Evolutionary conservation across 768 basidiomycete genomes (phyloP).

Genomic region (Lanmaoa pseudosensibilis): DNA sequence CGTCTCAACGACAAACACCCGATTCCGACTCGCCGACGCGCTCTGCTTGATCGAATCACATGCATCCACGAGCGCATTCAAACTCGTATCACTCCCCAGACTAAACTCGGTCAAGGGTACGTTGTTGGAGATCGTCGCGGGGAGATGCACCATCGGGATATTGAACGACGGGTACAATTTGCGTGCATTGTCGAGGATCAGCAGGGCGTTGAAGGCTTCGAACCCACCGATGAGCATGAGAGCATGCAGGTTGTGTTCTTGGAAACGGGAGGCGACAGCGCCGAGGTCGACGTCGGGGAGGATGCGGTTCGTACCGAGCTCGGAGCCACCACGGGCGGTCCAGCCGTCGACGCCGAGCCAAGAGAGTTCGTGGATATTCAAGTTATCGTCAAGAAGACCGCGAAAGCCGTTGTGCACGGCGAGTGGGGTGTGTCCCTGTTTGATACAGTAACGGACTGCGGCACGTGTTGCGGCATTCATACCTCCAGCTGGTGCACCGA

Average conservation of each 20-base stretch:
- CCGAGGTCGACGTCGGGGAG: slow-evolving; percentile 87
- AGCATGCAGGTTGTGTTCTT: slow-evolving; percentile 75
- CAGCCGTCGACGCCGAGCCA: slow-evolving; percentile 98
- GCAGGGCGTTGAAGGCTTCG: slow-evolving; percentile 83
- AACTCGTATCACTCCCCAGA: slow-evolving; percentile 92
- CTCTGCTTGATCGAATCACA: slow-evolving; percentile 99
- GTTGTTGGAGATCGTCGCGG: slow-evolving; percentile 97
- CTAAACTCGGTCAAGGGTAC: slow-evolving; percentile 97
- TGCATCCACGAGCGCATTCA: slow-evolving; percentile 96
- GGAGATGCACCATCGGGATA: slow-evolving; percentile 94
- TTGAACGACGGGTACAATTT: slow-evolving; percentile 88
- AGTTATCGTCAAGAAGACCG: slow-evolving; percentile 88
- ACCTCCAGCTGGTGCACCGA: slow-evolving; percentile 96
- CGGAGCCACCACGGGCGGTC: slow-evolving; percentile 95
- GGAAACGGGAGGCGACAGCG: slow-evolving; percentile 87
- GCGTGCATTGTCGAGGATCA: slow-evolving; percentile 77
- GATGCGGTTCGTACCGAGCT: slow-evolving; percentile 93
- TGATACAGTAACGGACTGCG: slow-evolving; percentile 88
- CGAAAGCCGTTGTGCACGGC: slow-evolving; percentile 95
- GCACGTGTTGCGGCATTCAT: slow-evolving; percentile 98
- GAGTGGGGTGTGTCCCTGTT: slow-evolving; percentile 90
- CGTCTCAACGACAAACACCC: slow-evolving; percentile 97
- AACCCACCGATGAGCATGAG: slow-evolving; percentile 94
- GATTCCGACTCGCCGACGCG: slow-evolving; percentile 91
- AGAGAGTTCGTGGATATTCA: slow-evolving; percentile 78